A percentile compares a stretch with the other conserved stretches of the same genome.
Evolutionary conservation across 1,139 yeast genomes (phyloP).

Genomic region (Pichia sp.): DNA sequence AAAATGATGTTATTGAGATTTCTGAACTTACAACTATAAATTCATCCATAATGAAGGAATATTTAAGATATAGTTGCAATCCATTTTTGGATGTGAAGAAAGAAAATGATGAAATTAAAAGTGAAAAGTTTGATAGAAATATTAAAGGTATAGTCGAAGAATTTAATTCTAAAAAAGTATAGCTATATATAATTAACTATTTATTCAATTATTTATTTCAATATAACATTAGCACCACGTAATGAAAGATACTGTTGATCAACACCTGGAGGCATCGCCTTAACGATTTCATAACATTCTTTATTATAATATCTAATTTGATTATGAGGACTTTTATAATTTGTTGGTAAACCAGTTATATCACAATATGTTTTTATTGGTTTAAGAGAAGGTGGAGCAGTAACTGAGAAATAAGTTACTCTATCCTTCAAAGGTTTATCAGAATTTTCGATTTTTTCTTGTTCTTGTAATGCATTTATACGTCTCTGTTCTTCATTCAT

Average conservation of each 20-base stretch:
- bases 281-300: slow-evolving; percentile 76
- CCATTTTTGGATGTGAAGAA: slow-evolving; percentile 41
- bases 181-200: slow-evolving; percentile 1
- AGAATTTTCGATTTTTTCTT: slow-evolving; percentile 12
- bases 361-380: slow-evolving; percentile 89
- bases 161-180: slow-evolving; percentile 28
- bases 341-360: slow-evolving; percentile 81
- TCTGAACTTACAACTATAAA: slow-evolving; percentile 1
- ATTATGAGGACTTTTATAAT: slow-evolving; percentile 69
- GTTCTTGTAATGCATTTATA: slow-evolving; percentile 33
- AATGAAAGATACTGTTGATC: slow-evolving; percentile 89
- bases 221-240: slow-evolving; percentile 81
- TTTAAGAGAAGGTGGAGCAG: slow-evolving; percentile 82
- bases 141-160: slow-evolving; percentile 33
- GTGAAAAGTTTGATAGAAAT: slow-evolving; percentile 36
- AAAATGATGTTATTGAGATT: slow-evolving; percentile 32
- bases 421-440: slow-evolving; percentile 32
- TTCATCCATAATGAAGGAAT: slow-evolving; percentile 30
- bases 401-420: slow-evolving; percentile 56
- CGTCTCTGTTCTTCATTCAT: slow-evolving; percentile 72
- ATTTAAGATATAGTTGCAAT: slow-evolving; percentile 47
- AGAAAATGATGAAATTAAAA: slow-evolving; percentile 28
- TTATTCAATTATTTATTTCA: slow-evolving; percentile 39
- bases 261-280: slow-evolving; percentile 79
- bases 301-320: slow-evolving; percentile 75